Evolutionary conservation across 106 monocot species (phyloP).

Genomic region (Allium sativum): DNA sequence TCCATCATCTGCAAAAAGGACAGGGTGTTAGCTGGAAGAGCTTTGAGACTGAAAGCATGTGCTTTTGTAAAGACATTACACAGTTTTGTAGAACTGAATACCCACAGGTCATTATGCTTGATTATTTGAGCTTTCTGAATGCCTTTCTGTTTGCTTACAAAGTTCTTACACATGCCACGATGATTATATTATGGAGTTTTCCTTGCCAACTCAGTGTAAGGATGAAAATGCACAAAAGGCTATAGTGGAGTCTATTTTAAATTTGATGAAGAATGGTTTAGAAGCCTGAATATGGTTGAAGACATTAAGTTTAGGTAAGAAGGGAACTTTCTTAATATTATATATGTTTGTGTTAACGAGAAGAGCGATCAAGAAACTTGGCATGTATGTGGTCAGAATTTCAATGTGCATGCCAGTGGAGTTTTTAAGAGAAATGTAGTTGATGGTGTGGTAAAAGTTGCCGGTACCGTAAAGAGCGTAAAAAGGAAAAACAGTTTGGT

Average conservation of each 20-base stretch:
- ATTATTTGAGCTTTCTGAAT: slow-evolving; percentile 52
- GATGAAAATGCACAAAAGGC: slow-evolving; percentile 20
- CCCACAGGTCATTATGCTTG: slow-evolving; percentile 88
- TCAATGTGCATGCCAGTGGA: neutral
- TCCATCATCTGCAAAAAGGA: slow-evolving; percentile 68
- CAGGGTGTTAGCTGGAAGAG: slow-evolving; percentile 78
- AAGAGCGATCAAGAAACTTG: slow-evolving; percentile 14
- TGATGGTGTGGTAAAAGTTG: slow-evolving; percentile 14
- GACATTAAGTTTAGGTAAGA: slow-evolving; percentile 14
- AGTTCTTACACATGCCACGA: slow-evolving; percentile 47
- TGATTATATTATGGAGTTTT: slow-evolving; percentile 76
- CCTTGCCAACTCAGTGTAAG: slow-evolving; percentile 53
- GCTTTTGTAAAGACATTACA: slow-evolving; percentile 60
- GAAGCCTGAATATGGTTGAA: slow-evolving; percentile 36
- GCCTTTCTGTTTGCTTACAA: slow-evolving; percentile 58
- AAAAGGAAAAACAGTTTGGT: slow-evolving; percentile 5
- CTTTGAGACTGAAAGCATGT: slow-evolving; percentile 30
- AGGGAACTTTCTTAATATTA: slow-evolving; percentile 18
- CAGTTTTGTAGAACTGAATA: slow-evolving; percentile 58
- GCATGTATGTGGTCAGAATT: slow-evolving; percentile 4
- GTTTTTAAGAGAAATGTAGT: slow-evolving; percentile 10
- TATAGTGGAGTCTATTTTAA: slow-evolving; percentile 38
- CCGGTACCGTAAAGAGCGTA: slow-evolving; percentile 15
- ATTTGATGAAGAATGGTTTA: slow-evolving; percentile 28
- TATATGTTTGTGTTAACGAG: slow-evolving; percentile 15